phyloP scores from a whole-genome alignment of 495 filamentous ascomycete species.

The Lasiosphaeris hirsuta region DNA sequence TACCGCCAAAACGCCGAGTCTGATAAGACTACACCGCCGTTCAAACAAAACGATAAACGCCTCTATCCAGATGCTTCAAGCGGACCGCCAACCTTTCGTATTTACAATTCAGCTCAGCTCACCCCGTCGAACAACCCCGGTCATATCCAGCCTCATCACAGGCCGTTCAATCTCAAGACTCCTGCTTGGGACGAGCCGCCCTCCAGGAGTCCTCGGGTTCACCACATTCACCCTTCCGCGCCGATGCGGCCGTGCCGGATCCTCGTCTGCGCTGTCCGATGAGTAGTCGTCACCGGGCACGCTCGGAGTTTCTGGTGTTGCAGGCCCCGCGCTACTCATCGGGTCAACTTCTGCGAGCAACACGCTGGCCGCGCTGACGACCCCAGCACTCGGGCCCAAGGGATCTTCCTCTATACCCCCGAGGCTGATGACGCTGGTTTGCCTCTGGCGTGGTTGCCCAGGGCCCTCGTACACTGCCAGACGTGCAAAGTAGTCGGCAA shows the following conservation, averaged over 20 bases:
- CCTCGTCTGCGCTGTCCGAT: slow-evolving; percentile 35
- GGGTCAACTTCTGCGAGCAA: background rate
- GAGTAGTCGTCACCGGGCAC: slow-evolving; percentile 31
- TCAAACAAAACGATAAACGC: background rate
- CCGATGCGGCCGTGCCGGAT: slow-evolving; percentile 39
- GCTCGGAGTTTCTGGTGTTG: background rate
- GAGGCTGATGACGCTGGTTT: background rate
- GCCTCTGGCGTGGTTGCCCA: slow-evolving; percentile 16
- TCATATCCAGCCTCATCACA: slow-evolving; percentile 35
- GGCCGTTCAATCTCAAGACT: slow-evolving; percentile 48
- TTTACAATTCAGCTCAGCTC: background rate
- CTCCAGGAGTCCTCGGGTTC: slow-evolving; percentile 53
- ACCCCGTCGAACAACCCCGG: slow-evolving; percentile 17
- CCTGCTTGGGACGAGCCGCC: slow-evolving; percentile 43
- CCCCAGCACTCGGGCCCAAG: background rate
- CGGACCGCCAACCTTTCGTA: background rate
- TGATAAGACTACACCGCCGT: too few relatives aligned
- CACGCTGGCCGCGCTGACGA: slow-evolving; percentile 7
- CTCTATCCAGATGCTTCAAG: background rate
- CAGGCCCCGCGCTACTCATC: background rate
- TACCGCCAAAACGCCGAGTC: slow-evolving; percentile 1
- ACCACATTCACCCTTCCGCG: slow-evolving; percentile 51
- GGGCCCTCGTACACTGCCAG: slow-evolving; percentile 43
- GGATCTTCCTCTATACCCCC: slow-evolving; percentile 1
- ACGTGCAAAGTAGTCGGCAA: slow-evolving; percentile 87